Base-by-base conservation (phyloP, 2,329 filamentous ascomycete genomes). In the Fusarium papillatum region DNA sequence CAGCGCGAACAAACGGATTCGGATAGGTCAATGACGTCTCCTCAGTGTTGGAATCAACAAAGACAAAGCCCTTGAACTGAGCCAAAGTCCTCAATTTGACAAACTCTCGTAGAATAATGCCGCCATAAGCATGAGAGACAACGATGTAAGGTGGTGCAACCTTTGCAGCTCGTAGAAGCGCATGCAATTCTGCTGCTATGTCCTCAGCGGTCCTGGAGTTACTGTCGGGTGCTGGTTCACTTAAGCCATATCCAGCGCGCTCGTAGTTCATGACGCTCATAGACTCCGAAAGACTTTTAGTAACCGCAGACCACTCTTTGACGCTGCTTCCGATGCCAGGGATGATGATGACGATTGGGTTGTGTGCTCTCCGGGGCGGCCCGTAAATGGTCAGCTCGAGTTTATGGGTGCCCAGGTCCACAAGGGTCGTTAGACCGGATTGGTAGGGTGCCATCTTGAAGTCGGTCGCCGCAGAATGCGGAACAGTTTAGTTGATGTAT, bases 61-160 rank as follows among this genome's bases (percentile, higher is more conserved):
- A 68, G 13, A 75, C 73, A 48, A 76, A 73, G 3, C 73, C 73
- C 39, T 75, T 75, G 31, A 75, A 75, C 10, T 72, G 63, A 10
- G 38, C 61, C 17, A 68, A 10, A 3, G 55, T 70, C n/a, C 72
- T 68, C 46, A 76, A 13, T 1, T 13, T 36, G 5, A 60, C 22
- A 29, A 75, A 76, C 11, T 76, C 66, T 11, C 48, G 55, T 4
- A 66, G 36, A 22, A 76, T 63, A 1, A 55, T 41, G 5, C 46
- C 26, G 4, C 72, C 66, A 5, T 60, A 60, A 1, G 61, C 61
- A 9, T 76, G 69, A 7, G 46, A 50, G 2, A 75, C 36, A 7
- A 75, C 26, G 36, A 76, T 75, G 22, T 75, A 76, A 3, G 73
- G 73, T 0, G 73, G 72, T 1, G 73, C 38, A 16, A 76, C 57